Conservation (phyloP, 805 yeast species). For the Pichia gijzeniarum region DNA sequence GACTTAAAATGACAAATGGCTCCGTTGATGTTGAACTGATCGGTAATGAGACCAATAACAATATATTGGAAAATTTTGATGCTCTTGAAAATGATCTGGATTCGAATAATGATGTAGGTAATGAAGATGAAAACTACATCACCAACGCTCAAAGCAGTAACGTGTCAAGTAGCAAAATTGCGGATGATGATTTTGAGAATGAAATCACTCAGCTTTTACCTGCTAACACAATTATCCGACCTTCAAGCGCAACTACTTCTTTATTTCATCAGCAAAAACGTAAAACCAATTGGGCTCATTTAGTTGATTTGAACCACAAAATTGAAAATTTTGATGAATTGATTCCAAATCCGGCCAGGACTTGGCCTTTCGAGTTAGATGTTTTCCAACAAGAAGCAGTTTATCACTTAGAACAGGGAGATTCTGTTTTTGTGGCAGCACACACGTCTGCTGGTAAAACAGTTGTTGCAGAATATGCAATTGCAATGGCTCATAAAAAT, state of each 20-base stretch:
- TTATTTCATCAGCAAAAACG: constrained; percentile 7
- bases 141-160: background rate
- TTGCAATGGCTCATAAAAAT: constrained; percentile 91
- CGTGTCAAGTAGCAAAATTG: background rate
- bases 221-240: constrained; percentile 22
- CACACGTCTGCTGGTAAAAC: constrained; percentile 99
- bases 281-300: constrained; percentile 83
- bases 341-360: constrained; percentile 88
- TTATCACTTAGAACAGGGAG: constrained; percentile 94
- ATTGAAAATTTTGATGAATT: constrained; percentile 81
- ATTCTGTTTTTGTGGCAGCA: constrained; percentile 97
- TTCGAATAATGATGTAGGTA: background rate
- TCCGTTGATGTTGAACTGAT: constrained; percentile 11
- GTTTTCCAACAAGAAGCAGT: constrained; percentile 96
- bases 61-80: constrained; percentile 7
- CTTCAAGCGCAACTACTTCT: constrained; percentile 13
- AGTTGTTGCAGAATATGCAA: constrained; percentile 96
- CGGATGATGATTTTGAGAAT: constrained; percentile 28
- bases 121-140: constrained; percentile 1
- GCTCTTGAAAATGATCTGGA: constrained; percentile 9
- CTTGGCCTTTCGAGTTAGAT: constrained; percentile 93
- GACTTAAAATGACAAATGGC: constrained; percentile 36
- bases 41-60: constrained; percentile 6
- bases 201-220: constrained; percentile 28
- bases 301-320: constrained; percentile 78